phyloP scores from a whole-genome alignment of 306 rosid genomes.

The Pyrus betulifolia region DNA sequence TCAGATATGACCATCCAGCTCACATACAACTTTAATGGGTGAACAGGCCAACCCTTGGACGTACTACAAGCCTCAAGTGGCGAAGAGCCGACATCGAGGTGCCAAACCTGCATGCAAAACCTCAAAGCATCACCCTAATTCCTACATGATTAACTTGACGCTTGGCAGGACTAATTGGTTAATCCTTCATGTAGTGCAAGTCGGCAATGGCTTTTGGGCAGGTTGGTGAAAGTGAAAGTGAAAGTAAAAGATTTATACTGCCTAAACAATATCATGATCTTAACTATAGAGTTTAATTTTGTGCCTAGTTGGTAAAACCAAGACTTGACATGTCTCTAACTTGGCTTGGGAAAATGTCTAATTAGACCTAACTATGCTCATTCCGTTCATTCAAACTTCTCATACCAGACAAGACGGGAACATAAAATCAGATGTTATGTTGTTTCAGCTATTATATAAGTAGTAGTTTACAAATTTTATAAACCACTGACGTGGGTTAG shows the following conservation, averaged over 20 bases:
- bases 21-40: too few species aligned
- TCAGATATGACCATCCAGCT: too few species aligned
- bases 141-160: neutral
- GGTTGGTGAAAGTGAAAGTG: neutral
- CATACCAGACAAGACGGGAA: neutral
- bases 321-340: neutral
- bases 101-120: neutral
- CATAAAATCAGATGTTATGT: neutral
- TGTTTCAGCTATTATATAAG: too few species aligned
- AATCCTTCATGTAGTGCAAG: neutral
- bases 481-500: neutral
- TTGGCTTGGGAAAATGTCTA: neutral
- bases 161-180: neutral
- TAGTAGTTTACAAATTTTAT: too few species aligned
- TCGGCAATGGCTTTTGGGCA: neutral
- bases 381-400: neutral
- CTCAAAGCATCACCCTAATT: neutral
- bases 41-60: too few species aligned
- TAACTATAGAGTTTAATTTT: neutral
- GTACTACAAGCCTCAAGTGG: too few species aligned
- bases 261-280: neutral
- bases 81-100: too few species aligned
- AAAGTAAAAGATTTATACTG: neutral
- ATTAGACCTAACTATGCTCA: neutral
- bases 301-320: neutral